Evolutionary conservation across 805 yeast species (phyloP), one percentile per base, ranked within the genome.

Genomic region (Candida suzukii): DNA sequence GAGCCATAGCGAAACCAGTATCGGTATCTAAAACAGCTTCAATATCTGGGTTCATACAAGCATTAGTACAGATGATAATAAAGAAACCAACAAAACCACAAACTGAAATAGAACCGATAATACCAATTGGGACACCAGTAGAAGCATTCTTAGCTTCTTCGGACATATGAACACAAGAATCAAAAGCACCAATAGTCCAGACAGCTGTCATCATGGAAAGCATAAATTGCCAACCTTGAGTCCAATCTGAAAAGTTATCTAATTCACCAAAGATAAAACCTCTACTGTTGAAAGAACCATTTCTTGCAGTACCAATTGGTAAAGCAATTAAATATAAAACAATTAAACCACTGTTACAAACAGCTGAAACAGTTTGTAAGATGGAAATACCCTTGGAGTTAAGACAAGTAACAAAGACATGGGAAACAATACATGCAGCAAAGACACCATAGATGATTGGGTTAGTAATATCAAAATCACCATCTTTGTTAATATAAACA

Each of bases 161-260:
- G 14, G 80, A 67, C 75, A 79, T 75, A 61, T 81, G 87, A 38
- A 81, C 77, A 51, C 81, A 76, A 2, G 83, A 74, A 57, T 81
- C 88, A 57, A 79, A 80, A 0, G 81, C 78, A 27, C 84, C 83
- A 53, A 81, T 80, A 14, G 85, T 78, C 88, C 88, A 81, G 39
- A 80, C 71, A 1, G 80, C 75, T 1, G 85, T 79, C 76, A 77
- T 69, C 47, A 76, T 58, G 7, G 52, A 44, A 16, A 53, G 28
- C 42, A 70, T 56, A 53, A 65, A 73, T 30, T 74, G 67, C 76
- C 80, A 76, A 31, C 83, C 85, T 33, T 54, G 59, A 17, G 76
- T 68, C 78, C 83, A 80, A 30, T 67, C 70, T 29, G 80, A 66
- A 30, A 55, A 56, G 50, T 76, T 76, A 22, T 68, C 63, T 39